phyloP scores from a whole-genome alignment of 2,329 filamentous ascomycete species.

The Rachicladosporium sp. region DNA sequence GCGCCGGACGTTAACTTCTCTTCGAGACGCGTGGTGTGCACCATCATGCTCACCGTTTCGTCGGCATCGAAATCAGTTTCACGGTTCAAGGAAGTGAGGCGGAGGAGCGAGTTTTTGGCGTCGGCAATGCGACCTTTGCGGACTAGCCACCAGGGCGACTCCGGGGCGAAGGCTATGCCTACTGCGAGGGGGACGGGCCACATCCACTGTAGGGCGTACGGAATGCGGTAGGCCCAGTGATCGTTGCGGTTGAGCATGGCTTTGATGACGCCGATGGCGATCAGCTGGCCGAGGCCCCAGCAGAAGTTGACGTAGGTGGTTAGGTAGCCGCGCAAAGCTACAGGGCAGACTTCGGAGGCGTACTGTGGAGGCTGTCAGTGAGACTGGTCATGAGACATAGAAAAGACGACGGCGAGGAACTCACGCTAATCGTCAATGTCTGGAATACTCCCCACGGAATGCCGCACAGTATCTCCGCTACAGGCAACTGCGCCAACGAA shows the following conservation, averaged over 20 bases:
- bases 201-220: conserved; percentile 66
- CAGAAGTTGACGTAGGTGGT: conserved; percentile 68
- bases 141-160: conserved; percentile 57
- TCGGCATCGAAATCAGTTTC: conserved; percentile 68
- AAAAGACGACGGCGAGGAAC: background rate
- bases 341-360: conserved; percentile 52
- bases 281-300: conserved; percentile 62
- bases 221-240: conserved; percentile 58
- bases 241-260: conserved; percentile 52
- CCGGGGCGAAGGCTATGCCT: conserved; percentile 54
- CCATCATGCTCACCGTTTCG: conserved; percentile 84
- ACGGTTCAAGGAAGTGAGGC: conserved; percentile 50
- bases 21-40: conserved; percentile 74
- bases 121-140: conserved; percentile 51
- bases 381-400: background rate
- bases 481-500: conserved; percentile 30
- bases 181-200: conserved; percentile 58
- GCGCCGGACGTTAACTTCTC: conserved; percentile 61
- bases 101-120: conserved; percentile 53
- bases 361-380: conserved; percentile 16
- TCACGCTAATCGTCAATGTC: conserved; percentile 29
- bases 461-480: conserved; percentile 36
- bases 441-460: conserved; percentile 36
- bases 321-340: conserved; percentile 57
- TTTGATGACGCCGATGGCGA: conserved; percentile 60